Evolutionary conservation across 2,329 filamentous ascomycete species (phyloP).

Genomic region (Alternaria infectoria): DNA sequence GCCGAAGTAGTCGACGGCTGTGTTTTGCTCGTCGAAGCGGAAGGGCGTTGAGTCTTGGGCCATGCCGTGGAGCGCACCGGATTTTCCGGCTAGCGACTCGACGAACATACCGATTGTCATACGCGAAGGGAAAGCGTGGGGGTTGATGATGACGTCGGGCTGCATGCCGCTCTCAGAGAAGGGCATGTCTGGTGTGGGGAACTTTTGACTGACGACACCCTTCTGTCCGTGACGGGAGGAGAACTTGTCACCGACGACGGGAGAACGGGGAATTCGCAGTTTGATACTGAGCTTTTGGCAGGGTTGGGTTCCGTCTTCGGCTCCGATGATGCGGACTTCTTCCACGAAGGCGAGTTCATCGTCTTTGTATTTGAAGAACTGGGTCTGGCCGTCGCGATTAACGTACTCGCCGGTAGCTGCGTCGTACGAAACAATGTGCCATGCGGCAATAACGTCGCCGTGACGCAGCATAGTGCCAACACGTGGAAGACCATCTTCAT

Average conservation of each 20-base stretch:
- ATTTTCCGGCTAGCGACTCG: slow-evolving; percentile 94
- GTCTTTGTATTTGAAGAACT: slow-evolving; percentile 95
- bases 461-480: slow-evolving; percentile 79
- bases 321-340: slow-evolving; percentile 88
- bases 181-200: slow-evolving; percentile 92
- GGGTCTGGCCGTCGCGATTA: slow-evolving; percentile 84
- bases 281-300: slow-evolving; percentile 91
- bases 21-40: slow-evolving; percentile 90
- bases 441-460: slow-evolving; percentile 86
- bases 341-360: slow-evolving; percentile 86
- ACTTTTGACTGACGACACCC: slow-evolving; percentile 95
- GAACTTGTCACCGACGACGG: slow-evolving; percentile 98
- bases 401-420: slow-evolving; percentile 73
- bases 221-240: slow-evolving; percentile 98
- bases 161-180: slow-evolving; percentile 97
- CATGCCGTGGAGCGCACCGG: slow-evolving; percentile 91
- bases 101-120: slow-evolving; percentile 99
- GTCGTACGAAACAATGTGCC: slow-evolving; percentile 84
- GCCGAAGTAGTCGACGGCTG: slow-evolving; percentile 92
- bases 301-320: slow-evolving; percentile 81
- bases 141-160: slow-evolving; percentile 98
- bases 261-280: slow-evolving; percentile 85
- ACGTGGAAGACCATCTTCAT: slow-evolving; percentile 84
- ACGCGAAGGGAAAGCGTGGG: slow-evolving; percentile 97
- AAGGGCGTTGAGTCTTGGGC: slow-evolving; percentile 96